Evolutionary conservation across 164 flowering plant species (phyloP).

Genomic region (Magnolia kwangsiensis): DNA sequence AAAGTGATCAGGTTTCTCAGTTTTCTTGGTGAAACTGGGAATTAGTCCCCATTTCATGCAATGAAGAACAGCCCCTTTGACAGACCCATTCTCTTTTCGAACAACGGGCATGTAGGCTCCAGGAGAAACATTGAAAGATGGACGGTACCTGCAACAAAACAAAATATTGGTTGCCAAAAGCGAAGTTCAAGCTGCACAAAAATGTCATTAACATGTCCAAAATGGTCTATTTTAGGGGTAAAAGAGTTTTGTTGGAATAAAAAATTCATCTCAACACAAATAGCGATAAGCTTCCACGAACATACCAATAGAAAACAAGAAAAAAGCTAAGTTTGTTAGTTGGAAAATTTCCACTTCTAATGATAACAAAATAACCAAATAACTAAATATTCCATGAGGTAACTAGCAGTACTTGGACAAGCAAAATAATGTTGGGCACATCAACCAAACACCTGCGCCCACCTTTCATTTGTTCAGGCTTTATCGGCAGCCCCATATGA

Average conservation of each 20-base stretch:
- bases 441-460: not conserved
- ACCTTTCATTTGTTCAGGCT: no score
- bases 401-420: not conserved
- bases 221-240: no score
- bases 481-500: no score
- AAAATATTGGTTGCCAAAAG: not conserved
- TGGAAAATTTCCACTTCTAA: no score
- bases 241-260: not conserved
- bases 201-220: not conserved
- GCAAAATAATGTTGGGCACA: not conserved
- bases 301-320: no score
- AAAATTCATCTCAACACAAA: not conserved
- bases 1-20: constrained; percentile 80
- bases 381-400: no score
- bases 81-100: constrained; percentile 48
- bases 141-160: constrained; percentile 55
- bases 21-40: constrained; percentile 88
- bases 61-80: constrained; percentile 49
- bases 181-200: not conserved
- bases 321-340: no score
- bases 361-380: no score
- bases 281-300: not conserved
- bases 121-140: constrained; percentile 74
- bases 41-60: constrained; percentile 97
- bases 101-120: constrained; percentile 73